Conservation (phyloP, 306 rosid genomes). For the Prunus davidiana region DNA sequence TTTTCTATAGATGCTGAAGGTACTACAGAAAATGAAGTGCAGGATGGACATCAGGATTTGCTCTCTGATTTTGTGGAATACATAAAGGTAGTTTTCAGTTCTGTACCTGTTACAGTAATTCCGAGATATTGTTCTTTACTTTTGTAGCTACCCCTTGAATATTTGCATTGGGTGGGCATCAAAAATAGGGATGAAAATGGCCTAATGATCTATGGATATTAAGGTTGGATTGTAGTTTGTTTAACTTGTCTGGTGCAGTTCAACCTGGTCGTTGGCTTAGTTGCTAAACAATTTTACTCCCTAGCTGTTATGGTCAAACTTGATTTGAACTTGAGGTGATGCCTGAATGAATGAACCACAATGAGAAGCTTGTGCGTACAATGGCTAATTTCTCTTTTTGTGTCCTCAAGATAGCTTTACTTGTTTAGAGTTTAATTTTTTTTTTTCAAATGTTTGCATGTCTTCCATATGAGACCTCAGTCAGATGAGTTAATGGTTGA, state of each 20-base stretch:
- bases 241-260: background rate
- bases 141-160: background rate
- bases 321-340: background rate
- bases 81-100: conserved; percentile 56
- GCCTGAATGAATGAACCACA: background rate
- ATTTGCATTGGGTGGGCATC: too few relatives aligned
- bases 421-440: background rate
- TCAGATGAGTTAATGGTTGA: background rate
- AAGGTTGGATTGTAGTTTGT: conserved; percentile 1
- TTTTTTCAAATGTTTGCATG: background rate
- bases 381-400: background rate
- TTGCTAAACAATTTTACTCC: background rate
- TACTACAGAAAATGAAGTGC: conserved; percentile 68
- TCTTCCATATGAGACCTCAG: background rate
- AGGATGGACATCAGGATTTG: conserved; percentile 66
- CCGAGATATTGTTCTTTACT: background rate
- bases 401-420: background rate
- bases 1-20: conserved; percentile 96
- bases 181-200: conserved; percentile 1
- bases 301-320: background rate
- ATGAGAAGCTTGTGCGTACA: background rate
- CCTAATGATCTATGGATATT: background rate
- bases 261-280: background rate
- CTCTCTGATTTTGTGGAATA: conserved; percentile 82
- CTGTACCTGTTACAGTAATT: background rate